These are phyloP conservation scores for Fusarium paranaense DNA, from an alignment of 2,329 filamentous ascomycete genomes.

Conservation along the genomic window DNA sequence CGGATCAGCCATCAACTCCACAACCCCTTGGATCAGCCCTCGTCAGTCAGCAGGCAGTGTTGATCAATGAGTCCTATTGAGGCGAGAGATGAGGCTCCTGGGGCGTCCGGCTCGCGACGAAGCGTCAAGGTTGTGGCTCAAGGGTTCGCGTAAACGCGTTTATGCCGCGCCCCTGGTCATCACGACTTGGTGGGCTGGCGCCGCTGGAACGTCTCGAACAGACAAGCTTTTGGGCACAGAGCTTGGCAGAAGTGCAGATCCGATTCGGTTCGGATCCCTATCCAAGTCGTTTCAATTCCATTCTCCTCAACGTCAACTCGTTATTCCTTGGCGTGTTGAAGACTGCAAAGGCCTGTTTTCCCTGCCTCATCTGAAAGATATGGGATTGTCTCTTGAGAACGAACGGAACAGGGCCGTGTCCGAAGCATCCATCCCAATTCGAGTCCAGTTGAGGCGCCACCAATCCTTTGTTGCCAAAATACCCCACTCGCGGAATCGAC, in stretches of 20 bases:
- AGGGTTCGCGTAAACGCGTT: constrained; percentile 1
- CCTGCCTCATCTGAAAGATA: neutral
- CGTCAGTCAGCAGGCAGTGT: neutral
- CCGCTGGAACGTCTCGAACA: constrained; percentile 8
- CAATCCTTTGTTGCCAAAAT: neutral
- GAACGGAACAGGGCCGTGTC: neutral
- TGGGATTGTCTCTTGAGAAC: neutral
- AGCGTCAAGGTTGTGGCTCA: neutral
- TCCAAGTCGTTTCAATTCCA: neutral
- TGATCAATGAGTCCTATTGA: neutral
- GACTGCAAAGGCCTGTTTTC: neutral
- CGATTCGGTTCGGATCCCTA: constrained; percentile 17
- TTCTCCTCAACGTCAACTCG: neutral
- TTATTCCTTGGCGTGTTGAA: neutral
- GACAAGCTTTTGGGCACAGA: constrained; percentile 38
- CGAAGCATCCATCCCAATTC: neutral
- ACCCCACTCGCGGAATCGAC: neutral
- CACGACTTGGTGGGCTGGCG: neutral
- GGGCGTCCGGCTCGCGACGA: constrained; percentile 5
- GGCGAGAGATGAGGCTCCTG: constrained; percentile 11
- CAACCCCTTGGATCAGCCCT: neutral
- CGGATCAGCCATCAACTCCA: constrained; percentile 5
- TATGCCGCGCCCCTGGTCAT: neutral
- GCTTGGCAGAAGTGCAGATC: constrained; percentile 38
- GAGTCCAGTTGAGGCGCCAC: neutral